Conservation (phyloP, 805 yeast genomes). For the Lipomyces sp. region DNA sequence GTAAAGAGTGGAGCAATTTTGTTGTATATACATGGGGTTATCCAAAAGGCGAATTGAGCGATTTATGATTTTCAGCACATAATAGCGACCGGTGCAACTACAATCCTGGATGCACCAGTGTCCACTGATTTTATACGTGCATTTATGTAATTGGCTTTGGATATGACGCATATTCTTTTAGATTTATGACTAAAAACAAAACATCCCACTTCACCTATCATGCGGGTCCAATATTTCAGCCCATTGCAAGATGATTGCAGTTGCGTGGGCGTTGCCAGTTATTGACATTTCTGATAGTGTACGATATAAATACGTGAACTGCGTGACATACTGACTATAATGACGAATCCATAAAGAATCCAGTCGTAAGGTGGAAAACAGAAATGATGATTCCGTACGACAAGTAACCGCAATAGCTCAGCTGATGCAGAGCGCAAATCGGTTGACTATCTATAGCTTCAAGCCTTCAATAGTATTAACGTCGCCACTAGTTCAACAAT, state of each 20-base stretch:
- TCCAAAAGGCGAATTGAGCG: neutral
- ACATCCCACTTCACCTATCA: neutral
- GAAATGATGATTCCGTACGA: too few species aligned
- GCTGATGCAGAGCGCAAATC: too few species aligned
- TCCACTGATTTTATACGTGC: neutral
- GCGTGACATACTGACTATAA: too few species aligned
- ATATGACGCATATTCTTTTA: neutral
- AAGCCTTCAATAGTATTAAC: too few species aligned
- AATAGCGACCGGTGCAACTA: neutral
- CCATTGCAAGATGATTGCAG: neutral
- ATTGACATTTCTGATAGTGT: neutral
- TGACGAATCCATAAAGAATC: too few species aligned
- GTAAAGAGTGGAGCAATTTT: slow-evolving; percentile 46
- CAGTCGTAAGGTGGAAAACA: too few species aligned
- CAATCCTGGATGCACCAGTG: neutral
- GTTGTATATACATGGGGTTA: slow-evolving; percentile 3
- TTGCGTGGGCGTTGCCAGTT: neutral
- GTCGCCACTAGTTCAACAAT: too few species aligned
- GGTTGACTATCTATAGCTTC: too few species aligned
- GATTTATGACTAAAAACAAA: neutral
- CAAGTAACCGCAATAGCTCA: too few species aligned
- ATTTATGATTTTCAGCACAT: neutral
- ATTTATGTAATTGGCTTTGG: slow-evolving; percentile 2
- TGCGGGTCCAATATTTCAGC: neutral
- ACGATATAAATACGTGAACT: too few species aligned